phyloP scores from a whole-genome alignment of 371 early-diverging fungal genomes.

The Haplosporangium sp. region DNA sequence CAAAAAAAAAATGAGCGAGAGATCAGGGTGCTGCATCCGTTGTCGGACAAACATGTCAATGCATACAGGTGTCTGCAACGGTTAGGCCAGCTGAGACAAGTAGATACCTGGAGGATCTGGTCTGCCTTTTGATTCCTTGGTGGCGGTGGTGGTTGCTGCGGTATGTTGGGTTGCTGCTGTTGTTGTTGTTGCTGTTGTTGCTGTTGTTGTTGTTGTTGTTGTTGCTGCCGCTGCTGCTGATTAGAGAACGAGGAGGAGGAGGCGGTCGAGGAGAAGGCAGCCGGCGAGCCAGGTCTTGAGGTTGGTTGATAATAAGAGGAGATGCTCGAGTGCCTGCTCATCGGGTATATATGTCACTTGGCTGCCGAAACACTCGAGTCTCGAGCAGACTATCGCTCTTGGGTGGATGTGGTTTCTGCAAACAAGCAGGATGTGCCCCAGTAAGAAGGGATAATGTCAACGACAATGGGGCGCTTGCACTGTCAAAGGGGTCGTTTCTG shows the following conservation, averaged over 20 bases:
- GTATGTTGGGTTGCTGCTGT: constrained; percentile 5
- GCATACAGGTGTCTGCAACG: too few relatives aligned
- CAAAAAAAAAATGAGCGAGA: not conserved
- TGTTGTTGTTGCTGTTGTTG: constrained; percentile 7
- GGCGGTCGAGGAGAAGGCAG: constrained; percentile 19
- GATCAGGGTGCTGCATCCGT: not conserved
- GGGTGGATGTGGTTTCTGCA: too few relatives aligned
- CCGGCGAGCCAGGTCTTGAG: constrained; percentile 49
- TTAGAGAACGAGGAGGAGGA: constrained; percentile 21
- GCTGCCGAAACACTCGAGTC: too few relatives aligned
- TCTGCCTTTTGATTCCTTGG: constrained; percentile 47
- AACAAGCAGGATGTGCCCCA: too few relatives aligned
- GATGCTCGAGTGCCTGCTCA: constrained; percentile 49
- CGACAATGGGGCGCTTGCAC: too few relatives aligned
- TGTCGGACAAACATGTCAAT: not conserved
- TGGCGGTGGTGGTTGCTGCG: constrained; percentile 38
- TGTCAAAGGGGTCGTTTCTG: too few relatives aligned
- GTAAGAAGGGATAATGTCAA: too few relatives aligned
- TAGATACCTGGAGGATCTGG: constrained; percentile 52
- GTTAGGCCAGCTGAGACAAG: not conserved
- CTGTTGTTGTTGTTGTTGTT: constrained; percentile 25
- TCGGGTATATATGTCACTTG: too few relatives aligned
- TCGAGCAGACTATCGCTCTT: too few relatives aligned
- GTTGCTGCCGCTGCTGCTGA: constrained; percentile 24
- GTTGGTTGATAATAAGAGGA: constrained; percentile 51